Percentiles rank a stretch among this genome's conserved stretches.
phyloP scores from a whole-genome alignment of 2,329 filamentous ascomycete species.

The Phyllosticta citrichinensis region DNA sequence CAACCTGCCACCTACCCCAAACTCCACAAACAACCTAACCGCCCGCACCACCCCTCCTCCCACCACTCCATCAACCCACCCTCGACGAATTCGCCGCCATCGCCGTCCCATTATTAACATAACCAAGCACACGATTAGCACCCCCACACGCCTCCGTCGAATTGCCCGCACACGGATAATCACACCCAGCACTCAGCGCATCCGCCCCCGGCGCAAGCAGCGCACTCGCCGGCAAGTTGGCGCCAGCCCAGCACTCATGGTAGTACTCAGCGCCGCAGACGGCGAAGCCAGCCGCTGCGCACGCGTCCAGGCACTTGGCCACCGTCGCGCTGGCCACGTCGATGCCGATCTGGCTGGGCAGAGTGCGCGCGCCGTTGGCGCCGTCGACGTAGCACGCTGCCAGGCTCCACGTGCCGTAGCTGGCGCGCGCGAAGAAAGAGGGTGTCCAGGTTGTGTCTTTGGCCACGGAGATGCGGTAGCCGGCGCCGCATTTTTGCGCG shows the following conservation, averaged over 20 bases:
- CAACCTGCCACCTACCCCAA: too few relatives aligned
- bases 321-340: not conserved
- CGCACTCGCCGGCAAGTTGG: constrained; percentile 14
- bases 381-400: constrained; percentile 2
- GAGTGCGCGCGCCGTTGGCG: not conserved
- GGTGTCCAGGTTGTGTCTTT: constrained; percentile 1
- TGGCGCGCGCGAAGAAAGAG: not conserved
- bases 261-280: constrained; percentile 21
- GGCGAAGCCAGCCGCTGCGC: constrained; percentile 13
- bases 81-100: not conserved
- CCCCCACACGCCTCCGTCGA: constrained; percentile 4
- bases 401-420: constrained; percentile 1
- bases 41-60: too few relatives aligned
- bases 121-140: not conserved
- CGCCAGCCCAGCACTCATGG: constrained; percentile 26
- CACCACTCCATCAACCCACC: not conserved
- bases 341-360: not conserved
- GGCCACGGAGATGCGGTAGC: constrained; percentile 3
- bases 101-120: not conserved
- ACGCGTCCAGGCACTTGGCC: constrained; percentile 2
- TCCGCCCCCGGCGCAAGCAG: not conserved
- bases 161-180: constrained; percentile 5
- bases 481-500: not conserved
- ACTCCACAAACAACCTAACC: too few relatives aligned
- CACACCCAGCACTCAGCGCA: not conserved